A percentile compares a stretch with the other conserved stretches of the same genome.
These are phyloP conservation scores for Handroanthus guayacan DNA, from an alignment of 257 asterid genomes.

Conservation along the genomic window DNA sequence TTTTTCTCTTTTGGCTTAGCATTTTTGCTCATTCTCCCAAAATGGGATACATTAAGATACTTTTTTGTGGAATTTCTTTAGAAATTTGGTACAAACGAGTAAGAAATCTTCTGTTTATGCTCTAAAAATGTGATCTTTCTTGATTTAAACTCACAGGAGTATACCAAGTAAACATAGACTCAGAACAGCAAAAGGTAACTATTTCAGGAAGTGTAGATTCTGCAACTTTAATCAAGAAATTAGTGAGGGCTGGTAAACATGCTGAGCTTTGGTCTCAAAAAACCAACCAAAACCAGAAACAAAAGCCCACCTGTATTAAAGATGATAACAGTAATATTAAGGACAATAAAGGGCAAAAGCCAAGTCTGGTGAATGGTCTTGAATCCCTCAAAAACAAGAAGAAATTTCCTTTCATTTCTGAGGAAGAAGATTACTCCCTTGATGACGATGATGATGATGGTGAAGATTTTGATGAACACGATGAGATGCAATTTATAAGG, in stretches of 20 bases:
- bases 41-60: neutral
- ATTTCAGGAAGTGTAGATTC: conserved; percentile 68
- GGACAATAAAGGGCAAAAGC: conserved; percentile 52
- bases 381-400: conserved; percentile 52
- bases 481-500: conserved; percentile 44
- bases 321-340: conserved; percentile 44
- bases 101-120: neutral
- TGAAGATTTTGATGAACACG: conserved; percentile 38
- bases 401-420: conserved; percentile 41
- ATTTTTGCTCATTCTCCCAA: neutral
- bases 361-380: conserved; percentile 35
- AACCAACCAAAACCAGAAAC: conserved; percentile 55
- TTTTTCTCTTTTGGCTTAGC: neutral
- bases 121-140: conserved; percentile 1
- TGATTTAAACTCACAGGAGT: conserved; percentile 58
- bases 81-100: neutral
- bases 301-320: conserved; percentile 41
- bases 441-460: conserved; percentile 39
- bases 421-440: conserved; percentile 37
- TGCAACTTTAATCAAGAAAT: conserved; percentile 57
- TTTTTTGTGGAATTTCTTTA: neutral
- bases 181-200: conserved; percentile 68
- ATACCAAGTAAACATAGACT: conserved; percentile 67
- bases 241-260: conserved; percentile 66
- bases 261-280: conserved; percentile 76